Conservation (phyloP, 179 eudicot species). For the Carnegiea gigantea region DNA sequence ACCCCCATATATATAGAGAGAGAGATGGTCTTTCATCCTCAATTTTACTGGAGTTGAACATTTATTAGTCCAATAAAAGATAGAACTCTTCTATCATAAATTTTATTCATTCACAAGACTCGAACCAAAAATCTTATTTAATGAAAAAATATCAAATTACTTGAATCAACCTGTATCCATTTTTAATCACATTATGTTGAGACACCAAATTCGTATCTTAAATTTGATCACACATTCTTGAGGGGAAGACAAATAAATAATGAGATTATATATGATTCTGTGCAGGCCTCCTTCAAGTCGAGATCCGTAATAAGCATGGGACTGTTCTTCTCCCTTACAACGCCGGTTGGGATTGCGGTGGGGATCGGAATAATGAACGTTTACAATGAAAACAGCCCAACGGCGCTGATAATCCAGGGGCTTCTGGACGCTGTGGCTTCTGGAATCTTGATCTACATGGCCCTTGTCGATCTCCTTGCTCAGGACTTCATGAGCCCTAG, state of each 20-base stretch:
- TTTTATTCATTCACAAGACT: too few species aligned
- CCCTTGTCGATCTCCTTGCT: conserved; percentile 41
- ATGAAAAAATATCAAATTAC: too few species aligned
- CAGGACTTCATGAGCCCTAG: conserved; percentile 43
- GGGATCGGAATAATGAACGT: conserved; percentile 37
- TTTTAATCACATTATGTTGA: too few species aligned
- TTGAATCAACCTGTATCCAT: too few species aligned
- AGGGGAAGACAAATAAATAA: not conserved
- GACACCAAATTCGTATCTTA: not conserved
- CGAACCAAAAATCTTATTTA: too few species aligned
- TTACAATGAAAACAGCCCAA: conserved; percentile 33
- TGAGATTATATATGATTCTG: not conserved
- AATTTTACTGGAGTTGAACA: too few species aligned
- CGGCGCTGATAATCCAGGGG: conserved; percentile 37
- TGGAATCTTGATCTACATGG: conserved; percentile 41
- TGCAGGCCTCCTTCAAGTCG: conserved; percentile 33
- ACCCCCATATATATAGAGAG: too few species aligned
- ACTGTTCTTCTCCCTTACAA: conserved; percentile 38
- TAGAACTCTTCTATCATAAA: too few species aligned
- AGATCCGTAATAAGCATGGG: conserved; percentile 29
- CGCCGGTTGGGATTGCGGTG: conserved; percentile 36
- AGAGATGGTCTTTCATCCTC: too few species aligned
- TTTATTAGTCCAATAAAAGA: too few species aligned
- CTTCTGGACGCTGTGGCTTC: conserved; percentile 32
- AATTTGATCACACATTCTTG: too few species aligned